phyloP scores from a whole-genome alignment of 345 rosid species.

The Syzygium oleosum region DNA sequence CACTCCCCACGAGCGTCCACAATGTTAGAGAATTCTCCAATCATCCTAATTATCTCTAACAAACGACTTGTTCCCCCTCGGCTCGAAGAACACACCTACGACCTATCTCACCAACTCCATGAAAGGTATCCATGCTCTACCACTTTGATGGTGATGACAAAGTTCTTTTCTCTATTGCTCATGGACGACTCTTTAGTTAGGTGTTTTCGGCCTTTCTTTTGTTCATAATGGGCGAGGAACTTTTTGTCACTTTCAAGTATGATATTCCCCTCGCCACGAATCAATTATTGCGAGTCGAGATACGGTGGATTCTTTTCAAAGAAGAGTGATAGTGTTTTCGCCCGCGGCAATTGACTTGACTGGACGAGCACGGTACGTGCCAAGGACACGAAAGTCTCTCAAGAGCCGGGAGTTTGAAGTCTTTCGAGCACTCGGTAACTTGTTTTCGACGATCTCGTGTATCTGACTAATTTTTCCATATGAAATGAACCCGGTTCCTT shows the following conservation, averaged over 20 bases:
- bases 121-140: neutral
- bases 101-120: neutral
- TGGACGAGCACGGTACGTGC: neutral
- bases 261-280: neutral
- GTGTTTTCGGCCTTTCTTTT: neutral
- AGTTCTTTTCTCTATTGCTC: neutral
- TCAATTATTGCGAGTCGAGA: neutral
- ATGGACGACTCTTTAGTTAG: neutral
- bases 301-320: neutral
- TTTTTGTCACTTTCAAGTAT: neutral
- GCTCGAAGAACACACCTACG: neutral
- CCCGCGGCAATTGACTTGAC: neutral
- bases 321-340: neutral
- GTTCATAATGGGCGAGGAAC: neutral
- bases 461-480: neutral
- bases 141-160: neutral
- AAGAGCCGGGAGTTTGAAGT: neutral
- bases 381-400: neutral
- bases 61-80: neutral
- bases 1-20: neutral
- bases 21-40: too few species aligned
- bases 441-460: neutral
- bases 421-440: neutral
- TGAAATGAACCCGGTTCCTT: neutral
- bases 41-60: too few species aligned